Conservation (phyloP, 2,329 filamentous ascomycete species). For the Cercospora zeae-maydis region DNA sequence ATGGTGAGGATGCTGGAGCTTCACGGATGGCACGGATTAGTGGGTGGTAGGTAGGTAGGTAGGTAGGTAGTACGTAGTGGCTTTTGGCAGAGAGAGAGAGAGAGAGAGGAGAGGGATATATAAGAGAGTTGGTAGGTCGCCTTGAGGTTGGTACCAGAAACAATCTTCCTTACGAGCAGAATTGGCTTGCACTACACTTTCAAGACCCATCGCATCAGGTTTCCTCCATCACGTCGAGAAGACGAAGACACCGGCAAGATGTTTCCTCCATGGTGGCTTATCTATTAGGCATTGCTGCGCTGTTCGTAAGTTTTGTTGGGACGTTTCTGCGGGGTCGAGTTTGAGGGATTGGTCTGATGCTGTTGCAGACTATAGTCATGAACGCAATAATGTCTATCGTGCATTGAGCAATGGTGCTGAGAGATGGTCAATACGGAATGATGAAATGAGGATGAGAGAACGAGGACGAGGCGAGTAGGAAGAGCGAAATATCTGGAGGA, state of each 20-base stretch:
- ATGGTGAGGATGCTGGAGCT: background rate
- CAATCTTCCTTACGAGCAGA: background rate
- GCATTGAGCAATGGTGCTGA: background rate
- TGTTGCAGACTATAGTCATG: slow-evolving; percentile 6
- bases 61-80: too few relatives aligned
- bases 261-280: slow-evolving; percentile 12
- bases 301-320: slow-evolving; percentile 9
- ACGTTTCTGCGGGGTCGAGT: too few relatives aligned
- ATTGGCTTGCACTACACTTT: background rate
- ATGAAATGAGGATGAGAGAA: background rate
- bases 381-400: slow-evolving; percentile 6
- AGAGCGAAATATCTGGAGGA: too few relatives aligned
- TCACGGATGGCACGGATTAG: background rate
- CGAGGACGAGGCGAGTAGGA: background rate
- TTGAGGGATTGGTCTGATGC: too few relatives aligned
- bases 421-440: background rate
- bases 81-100: too few relatives aligned
- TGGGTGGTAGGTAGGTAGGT: too few relatives aligned
- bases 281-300: slow-evolving; percentile 6
- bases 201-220: background rate
- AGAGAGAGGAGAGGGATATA: background rate
- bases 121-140: background rate
- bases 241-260: background rate
- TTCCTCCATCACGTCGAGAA: background rate
- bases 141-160: too few relatives aligned